Base-by-base conservation (phyloP, 2,329 filamentous ascomycete species). In the Aspergillus persii region DNA sequence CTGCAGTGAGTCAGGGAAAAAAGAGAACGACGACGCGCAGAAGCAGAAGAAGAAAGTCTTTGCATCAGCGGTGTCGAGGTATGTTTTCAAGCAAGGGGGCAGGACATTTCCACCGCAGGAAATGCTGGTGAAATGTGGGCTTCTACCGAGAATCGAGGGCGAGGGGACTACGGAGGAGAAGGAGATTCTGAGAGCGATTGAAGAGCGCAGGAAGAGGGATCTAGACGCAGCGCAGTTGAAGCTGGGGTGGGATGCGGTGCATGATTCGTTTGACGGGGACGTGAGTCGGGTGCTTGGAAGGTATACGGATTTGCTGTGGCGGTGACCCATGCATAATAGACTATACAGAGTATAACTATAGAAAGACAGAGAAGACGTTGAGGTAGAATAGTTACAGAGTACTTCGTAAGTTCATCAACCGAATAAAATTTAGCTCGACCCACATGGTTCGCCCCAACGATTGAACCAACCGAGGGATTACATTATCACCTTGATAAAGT, bases 231-330 rank as follows among this genome's bases (percentile, higher is more conserved):
- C 58, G 1, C 54, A 57, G 33, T 53, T 52, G 50, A 57, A 53
- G 33, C 3, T 50, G 12, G 58, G 53, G 8, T 50, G 54, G 58
- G 50, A 59, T 53, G 58, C 49, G 15, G 50, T 57, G 58, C 54
- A 57, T 57, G 23, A 31, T 8, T 49, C 50, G 18, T 59, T 59
- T 36, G 54, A 59, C 36, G 46, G 51, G 44, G 54, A 57, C 39
- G 44, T 50, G 11, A 56, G 46, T 53, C 50, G 44, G 11, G 26
- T 56, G 11, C 48, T 59, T 27, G 54, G 54, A 11, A 5, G 54
- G 9, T 58, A 54, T 26, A 49, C 30, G 12, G 39, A 53, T 50
- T 29, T 56, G 5, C 7, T 56, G 48, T 56, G 54, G 54, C 47
- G 36, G 36, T 41, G 36, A 41, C 15, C 18, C 18, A 23, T 23